Base-by-base conservation (phyloP, 179 eudicot genomes). In the Beta lomatogona region DNA sequence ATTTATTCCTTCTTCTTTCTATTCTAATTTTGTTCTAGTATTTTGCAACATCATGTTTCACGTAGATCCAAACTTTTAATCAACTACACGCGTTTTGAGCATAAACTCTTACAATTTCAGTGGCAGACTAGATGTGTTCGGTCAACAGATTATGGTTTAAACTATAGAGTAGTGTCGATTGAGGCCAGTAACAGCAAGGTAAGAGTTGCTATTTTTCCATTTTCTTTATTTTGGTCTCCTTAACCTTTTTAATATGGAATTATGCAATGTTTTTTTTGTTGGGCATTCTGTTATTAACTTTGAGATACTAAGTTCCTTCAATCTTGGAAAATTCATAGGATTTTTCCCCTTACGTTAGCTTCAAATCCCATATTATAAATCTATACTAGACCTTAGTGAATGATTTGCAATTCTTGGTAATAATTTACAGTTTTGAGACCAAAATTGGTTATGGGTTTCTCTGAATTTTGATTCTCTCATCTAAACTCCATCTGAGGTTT, bases 301-400 rank as follows among this genome's bases (percentile, higher is more conserved):
- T 71, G 45, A 67, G 69, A 70, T 83, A 50, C 70, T 60, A 67
- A 66, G 67, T 80, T 80, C 79, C 80, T 79, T 77, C 70, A 88
- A 80, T 82, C 80, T 66, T 72, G 75, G 83, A 78, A 77, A 60
- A 60, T 83, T 21, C 77, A 36, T 80, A 60, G 77, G 77, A 71
- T 55, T 76, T 21, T 66, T 44, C 58, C 71, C 48, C 52, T 25
- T 25, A 25, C 28, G 1, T 74, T 44, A 86, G 80, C 89, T 88
- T 48, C 86, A 76, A 82, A 75, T 80, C 88, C 82, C 88, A 77
- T 88, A 83, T 88, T 83, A 46, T 76, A 8, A 11, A 54, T 70
- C 67, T 71, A 25, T 25, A 25, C 28, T 25, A 25, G 28, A 25
- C 28, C 28, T 25, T 25, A 25, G 28, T 25, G 28, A 25, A 67